phyloP scores from a whole-genome alignment of 179 eudicot species.

The Spinacia oleracea region DNA sequence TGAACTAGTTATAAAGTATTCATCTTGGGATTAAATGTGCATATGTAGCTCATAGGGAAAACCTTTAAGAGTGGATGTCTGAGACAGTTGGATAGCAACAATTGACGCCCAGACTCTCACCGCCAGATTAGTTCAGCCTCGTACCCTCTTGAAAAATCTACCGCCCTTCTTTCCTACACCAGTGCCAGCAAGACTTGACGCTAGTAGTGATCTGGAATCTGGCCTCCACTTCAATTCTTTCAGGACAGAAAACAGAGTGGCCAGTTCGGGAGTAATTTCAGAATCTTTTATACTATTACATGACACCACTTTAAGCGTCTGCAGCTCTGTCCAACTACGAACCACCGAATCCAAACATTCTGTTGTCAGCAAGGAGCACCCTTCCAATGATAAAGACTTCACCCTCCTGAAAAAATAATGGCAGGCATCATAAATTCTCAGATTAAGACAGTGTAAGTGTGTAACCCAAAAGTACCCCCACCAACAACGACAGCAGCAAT shows the following conservation, averaged over 20 bases:
- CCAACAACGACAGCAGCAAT: background rate
- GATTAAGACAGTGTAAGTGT: background rate
- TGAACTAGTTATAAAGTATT: conserved; percentile 5
- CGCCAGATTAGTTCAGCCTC: conserved; percentile 21
- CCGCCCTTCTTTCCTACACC: conserved; percentile 84
- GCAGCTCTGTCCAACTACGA: conserved; percentile 74
- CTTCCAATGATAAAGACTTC: conserved; percentile 68
- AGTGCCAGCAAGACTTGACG: conserved; percentile 75
- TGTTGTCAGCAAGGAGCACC: conserved; percentile 81
- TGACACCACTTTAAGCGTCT: conserved; percentile 68
- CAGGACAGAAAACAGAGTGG: conserved; percentile 66
- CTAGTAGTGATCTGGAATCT: conserved; percentile 68
- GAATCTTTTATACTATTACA: conserved; percentile 85
- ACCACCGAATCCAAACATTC: conserved; percentile 75
- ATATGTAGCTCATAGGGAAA: conserved; percentile 15
- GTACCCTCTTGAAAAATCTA: conserved; percentile 59
- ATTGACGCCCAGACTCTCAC: conserved; percentile 23
- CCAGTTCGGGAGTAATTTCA: conserved; percentile 71
- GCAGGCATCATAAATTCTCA: background rate
- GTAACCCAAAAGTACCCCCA: background rate
- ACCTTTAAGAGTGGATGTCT: conserved; percentile 21
- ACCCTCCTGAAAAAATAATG: conserved; percentile 53
- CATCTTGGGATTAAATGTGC: background rate
- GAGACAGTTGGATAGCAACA: conserved; percentile 14
- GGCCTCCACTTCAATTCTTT: conserved; percentile 93